Percentiles rank a stretch among this genome's conserved stretches.
Evolutionary conservation across 495 filamentous ascomycete species (phyloP).

Genomic region (Gamarada debralockiae): DNA sequence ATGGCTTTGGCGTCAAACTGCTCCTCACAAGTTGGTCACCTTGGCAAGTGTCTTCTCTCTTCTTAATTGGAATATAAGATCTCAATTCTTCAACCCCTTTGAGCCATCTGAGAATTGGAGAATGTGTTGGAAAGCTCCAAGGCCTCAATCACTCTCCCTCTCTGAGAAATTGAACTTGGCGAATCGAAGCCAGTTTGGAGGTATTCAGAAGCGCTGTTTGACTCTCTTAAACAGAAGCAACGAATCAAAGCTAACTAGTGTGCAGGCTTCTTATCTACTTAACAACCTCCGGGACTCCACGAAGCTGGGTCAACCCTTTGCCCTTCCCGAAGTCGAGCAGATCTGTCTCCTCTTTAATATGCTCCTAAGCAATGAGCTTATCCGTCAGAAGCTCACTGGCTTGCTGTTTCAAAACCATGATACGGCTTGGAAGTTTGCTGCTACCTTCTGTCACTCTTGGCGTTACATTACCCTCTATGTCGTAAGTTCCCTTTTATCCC

Average conservation of each 20-base stretch:
- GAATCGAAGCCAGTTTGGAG: too few relatives aligned
- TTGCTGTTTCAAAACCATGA: neutral
- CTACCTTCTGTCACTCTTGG: neutral
- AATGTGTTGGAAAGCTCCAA: too few relatives aligned
- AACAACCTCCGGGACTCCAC: neutral
- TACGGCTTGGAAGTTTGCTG: neutral
- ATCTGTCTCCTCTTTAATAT: neutral
- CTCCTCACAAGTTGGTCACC: neutral
- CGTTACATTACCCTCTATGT: neutral
- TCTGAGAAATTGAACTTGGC: too few relatives aligned
- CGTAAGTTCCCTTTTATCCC: neutral
- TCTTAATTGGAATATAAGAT: neutral
- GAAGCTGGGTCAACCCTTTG: neutral
- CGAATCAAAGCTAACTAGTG: neutral
- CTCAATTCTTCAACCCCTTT: too few relatives aligned
- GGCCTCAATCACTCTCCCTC: too few relatives aligned
- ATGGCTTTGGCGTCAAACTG: slow-evolving; percentile 15
- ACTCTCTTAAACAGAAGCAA: too few relatives aligned
- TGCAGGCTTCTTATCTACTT: slow-evolving; percentile 1
- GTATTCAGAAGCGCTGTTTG: too few relatives aligned
- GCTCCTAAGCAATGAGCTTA: neutral
- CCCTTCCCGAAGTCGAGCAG: neutral
- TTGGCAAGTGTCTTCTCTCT: neutral
- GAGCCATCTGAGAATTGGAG: too few relatives aligned
- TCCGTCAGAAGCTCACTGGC: neutral